Evolutionary conservation across 257 asterid species (phyloP).

Genomic region (Penstemon eatonii): DNA sequence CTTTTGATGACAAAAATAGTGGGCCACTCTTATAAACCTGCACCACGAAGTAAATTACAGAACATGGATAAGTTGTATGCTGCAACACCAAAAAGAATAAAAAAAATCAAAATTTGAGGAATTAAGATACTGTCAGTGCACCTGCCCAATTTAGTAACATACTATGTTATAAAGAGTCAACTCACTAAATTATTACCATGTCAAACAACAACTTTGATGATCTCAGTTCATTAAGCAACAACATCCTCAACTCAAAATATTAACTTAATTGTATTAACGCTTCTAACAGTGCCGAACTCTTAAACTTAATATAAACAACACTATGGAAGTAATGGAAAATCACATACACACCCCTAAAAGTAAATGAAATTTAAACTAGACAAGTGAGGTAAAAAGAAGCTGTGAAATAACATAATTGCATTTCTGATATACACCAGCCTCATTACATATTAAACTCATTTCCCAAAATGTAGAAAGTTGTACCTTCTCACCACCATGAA

Average conservation of each 20-base stretch:
- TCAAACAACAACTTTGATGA: not conserved
- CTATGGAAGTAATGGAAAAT: too few relatives aligned
- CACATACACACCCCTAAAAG: too few relatives aligned
- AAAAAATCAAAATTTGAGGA: not conserved
- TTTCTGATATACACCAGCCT: too few relatives aligned
- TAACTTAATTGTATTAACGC: slow-evolving; percentile 3
- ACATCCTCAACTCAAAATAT: not conserved
- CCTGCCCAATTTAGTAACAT: not conserved
- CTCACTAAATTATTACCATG: not conserved
- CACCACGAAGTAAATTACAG: slow-evolving; percentile 30
- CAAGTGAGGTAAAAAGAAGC: too few relatives aligned
- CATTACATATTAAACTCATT: too few relatives aligned
- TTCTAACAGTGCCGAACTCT: not conserved
- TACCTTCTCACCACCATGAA: slow-evolving; percentile 81
- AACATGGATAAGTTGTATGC: slow-evolving; percentile 20
- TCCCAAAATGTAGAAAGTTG: too few relatives aligned
- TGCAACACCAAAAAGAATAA: not conserved
- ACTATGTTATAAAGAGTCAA: not conserved
- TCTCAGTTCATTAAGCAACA: not conserved
- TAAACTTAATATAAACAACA: not conserved
- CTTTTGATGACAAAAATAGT: slow-evolving; percentile 91
- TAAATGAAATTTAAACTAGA: too few relatives aligned
- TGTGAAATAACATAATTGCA: too few relatives aligned
- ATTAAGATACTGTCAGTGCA: not conserved
- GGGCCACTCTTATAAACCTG: slow-evolving; percentile 98